A percentile compares a stretch with the other conserved stretches of the same genome.
These are phyloP conservation scores for Torulaspora quercuum DNA, from an alignment of 805 yeast genomes.

Conservation along the genomic window DNA sequence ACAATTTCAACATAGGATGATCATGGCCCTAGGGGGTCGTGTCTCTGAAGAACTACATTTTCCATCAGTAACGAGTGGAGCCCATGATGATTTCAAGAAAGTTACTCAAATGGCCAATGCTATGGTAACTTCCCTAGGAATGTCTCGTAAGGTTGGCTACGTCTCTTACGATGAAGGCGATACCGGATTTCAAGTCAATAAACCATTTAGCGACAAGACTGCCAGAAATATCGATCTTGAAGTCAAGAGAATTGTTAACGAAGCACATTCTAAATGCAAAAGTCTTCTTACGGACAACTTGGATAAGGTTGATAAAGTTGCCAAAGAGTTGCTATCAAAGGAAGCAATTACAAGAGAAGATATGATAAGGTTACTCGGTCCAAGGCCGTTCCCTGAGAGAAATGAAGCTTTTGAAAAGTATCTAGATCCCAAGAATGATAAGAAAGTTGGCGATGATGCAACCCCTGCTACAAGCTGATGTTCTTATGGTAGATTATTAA, in stretches of 20 bases:
- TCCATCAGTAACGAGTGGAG: constrained; percentile 85
- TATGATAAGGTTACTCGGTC: constrained; percentile 85
- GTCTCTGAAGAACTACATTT: constrained; percentile 89
- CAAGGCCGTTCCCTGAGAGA: constrained; percentile 85
- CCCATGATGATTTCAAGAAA: constrained; percentile 87
- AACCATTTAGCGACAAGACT: constrained; percentile 88
- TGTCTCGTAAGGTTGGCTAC: constrained; percentile 76
- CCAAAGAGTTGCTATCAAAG: constrained; percentile 76
- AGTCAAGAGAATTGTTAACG: constrained; percentile 71
- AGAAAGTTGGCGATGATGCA: constrained; percentile 11
- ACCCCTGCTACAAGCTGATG: constrained; percentile 17
- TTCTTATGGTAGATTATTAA: too few relatives aligned
- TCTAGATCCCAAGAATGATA: constrained; percentile 43
- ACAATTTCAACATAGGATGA: constrained; percentile 79
- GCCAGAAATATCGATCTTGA: constrained; percentile 78
- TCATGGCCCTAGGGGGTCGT: constrained; percentile 92
- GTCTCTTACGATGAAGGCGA: constrained; percentile 43
- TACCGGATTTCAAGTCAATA: constrained; percentile 59
- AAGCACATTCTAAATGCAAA: constrained; percentile 69
- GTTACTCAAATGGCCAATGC: constrained; percentile 84
- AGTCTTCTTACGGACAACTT: constrained; percentile 61
- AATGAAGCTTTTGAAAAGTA: constrained; percentile 92
- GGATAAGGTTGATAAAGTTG: constrained; percentile 76
- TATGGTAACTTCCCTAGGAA: constrained; percentile 85
- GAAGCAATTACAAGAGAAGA: constrained; percentile 94